Base-by-base conservation (phyloP, 176 grass and related monocot genomes). In the Musa acuminata region DNA sequence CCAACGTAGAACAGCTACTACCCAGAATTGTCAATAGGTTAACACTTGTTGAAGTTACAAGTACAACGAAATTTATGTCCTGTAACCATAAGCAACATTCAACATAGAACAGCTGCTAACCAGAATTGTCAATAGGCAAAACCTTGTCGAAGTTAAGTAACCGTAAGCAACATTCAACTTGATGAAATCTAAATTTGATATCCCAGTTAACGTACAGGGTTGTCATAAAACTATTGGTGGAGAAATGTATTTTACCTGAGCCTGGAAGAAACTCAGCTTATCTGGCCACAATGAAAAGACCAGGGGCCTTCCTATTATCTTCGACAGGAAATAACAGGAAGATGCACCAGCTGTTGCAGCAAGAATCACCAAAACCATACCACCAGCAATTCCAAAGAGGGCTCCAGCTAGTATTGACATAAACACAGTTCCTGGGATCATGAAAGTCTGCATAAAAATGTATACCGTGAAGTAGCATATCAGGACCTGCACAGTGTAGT, bases 361-460 rank as follows among this genome's bases (percentile, higher is more conserved):
- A 77, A 77, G 48, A 51, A 77, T 60, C 1, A 77, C 75, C 60
- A 77, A 52, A 24, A 64, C 49, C 59, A 77, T n/a, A 1, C 75
- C 75, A 9, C 59, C 49, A 24, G 64, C 43, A 13, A 77, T 20
- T 64, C 75, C 75, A 77, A 77, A 77, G 16, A 77, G 58, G 11
- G 75, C 19, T 51, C 74, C 75, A 51, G 75, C 75, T 21, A 77
- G 60, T 11, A 77, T 43, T 52, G 75, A 77, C 75, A 77, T 23
- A 64, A 77, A 77, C 21, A 77, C 59, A 5, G 75, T 77, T 49
- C 49, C 75, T 3, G 60, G 75, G 48, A 77, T 77, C 75, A 77
- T 77, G 49, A 77, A 77, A 26, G 75, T 77, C 75, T 77, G 75
- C 75, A 77, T 77, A 51, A 77, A 65, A 12, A 65, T 65, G 60